A percentile compares a stretch with the other conserved stretches of the same genome.
phyloP scores from a whole-genome alignment of 805 yeast genomes.

The Ogataea henricii region DNA sequence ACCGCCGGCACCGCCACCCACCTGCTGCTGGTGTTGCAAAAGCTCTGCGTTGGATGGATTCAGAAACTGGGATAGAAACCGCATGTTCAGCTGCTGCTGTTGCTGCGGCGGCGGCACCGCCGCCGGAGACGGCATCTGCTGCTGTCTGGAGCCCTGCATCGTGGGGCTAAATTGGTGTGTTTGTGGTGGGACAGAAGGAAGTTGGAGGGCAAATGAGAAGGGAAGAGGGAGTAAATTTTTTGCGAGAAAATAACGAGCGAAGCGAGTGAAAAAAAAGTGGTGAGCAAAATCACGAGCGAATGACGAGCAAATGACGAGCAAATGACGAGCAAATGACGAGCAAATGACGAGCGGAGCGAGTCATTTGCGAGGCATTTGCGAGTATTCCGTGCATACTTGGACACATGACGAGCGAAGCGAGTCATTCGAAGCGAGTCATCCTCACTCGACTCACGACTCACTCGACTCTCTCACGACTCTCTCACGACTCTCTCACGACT shows the following conservation, averaged over 20 bases:
- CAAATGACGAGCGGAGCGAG: no score
- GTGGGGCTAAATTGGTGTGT: background rate
- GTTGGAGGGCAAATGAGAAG: background rate
- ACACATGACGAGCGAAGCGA: no score
- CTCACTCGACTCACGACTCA: no score
- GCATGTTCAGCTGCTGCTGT: constrained; percentile 30
- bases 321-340: no score
- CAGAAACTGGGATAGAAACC: constrained; percentile 30
- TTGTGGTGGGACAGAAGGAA: background rate
- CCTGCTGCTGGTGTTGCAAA: constrained; percentile 18
- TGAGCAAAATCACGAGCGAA: no score
- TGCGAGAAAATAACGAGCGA: no score
- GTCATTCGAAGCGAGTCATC: no score
- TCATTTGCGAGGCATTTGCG: no score
- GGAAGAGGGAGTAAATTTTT: background rate
- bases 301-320: no score
- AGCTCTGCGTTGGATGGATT: constrained; percentile 25
- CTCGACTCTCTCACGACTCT: no score
- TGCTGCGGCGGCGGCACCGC: constrained; percentile 19
- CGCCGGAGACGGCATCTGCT: constrained; percentile 22
- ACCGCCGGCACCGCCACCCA: constrained; percentile 8
- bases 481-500: no score
- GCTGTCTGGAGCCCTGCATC: constrained; percentile 16
- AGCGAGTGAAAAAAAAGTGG: background rate
- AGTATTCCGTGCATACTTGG: no score